Base-by-base conservation (phyloP, 257 asterid genomes). In the Nicotiana noctiflora region DNA sequence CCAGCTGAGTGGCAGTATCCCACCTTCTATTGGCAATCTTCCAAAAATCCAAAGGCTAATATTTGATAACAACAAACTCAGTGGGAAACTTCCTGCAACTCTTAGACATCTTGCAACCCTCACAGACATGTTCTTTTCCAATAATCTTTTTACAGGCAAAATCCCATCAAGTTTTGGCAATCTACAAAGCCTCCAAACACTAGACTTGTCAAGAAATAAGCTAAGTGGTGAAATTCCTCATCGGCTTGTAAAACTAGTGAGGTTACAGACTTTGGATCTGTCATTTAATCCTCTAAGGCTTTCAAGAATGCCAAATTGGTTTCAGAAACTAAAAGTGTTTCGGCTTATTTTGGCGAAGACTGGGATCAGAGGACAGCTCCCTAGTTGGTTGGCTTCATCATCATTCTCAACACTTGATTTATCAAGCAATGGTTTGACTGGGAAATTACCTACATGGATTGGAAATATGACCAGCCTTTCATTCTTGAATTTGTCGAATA, bases 381-480 rank as follows among this genome's bases (percentile, higher is more conserved):
- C 96, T 0, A 32, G 7, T 11, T 92, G 96, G 91, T 84, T 93
- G 9, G 74, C 90, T 21, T 83, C 92, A 2, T 82, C 92, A 2
- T 82, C 93, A 0, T 0, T 89, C n/a, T 88, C 93, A 3, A 82
- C 81, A 2, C 87, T 92, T 3, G 96, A 93, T 81, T 60, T 92
- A 59, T 93, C 98, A 19, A 82, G 84, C 84, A 94, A 94, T 72
- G 88, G 49, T 44, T 37, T 91, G 64, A 83, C 85, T 37, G 95
- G 96, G 12, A 84, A 87, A 60, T 75, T 93, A 49, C 96, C 94
- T 8, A 2, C 49, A 2, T 92, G 95, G 93, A 87, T 93, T 6
- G 95, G 95, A 4, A 92, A 91, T 84, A 87, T 92, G 97, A 86
- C 91, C 0, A 76, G 46, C 21, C 92, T 92, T 49, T 84, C 87